Evolutionary conservation across 1,284 basidiomycete species (phyloP).

Genomic region (Mycena citricolor): DNA sequence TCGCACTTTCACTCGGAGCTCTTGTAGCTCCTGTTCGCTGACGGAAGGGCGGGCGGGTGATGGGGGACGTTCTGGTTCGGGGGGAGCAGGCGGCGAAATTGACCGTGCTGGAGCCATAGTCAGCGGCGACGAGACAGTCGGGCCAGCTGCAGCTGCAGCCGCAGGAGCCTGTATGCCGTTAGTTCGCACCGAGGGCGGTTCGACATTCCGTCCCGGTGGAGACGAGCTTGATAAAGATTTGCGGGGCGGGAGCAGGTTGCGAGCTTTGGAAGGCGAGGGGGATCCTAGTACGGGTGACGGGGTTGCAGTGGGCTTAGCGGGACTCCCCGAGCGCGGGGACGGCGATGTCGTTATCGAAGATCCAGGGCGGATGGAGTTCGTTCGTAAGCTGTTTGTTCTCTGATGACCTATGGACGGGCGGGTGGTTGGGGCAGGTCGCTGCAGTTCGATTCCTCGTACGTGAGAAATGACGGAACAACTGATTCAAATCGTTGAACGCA

Average conservation of each 20-base stretch:
- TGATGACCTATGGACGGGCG: slow-evolving; percentile 22
- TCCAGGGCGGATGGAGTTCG: slow-evolving; percentile 28
- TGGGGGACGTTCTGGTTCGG: slow-evolving; percentile 12
- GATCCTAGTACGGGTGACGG: slow-evolving; percentile 25
- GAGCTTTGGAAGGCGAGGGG: slow-evolving; percentile 25
- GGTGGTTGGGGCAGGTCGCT: slow-evolving; percentile 12
- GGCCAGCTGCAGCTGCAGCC: too few species aligned
- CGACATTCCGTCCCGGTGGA: slow-evolving; percentile 23
- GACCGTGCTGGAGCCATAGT: slow-evolving; percentile 7
- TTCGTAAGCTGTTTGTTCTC: slow-evolving; percentile 19
- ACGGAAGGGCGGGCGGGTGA: slow-evolving; percentile 22
- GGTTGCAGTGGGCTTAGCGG: slow-evolving; percentile 36
- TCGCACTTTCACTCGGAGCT: slow-evolving; percentile 80
- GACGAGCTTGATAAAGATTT: slow-evolving; percentile 36
- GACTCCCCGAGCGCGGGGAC: slow-evolving; percentile 47
- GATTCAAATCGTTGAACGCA: slow-evolving; percentile 24
- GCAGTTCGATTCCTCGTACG: neutral
- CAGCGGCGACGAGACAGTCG: slow-evolving; percentile 18
- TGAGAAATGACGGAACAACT: neutral
- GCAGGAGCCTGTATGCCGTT: too few species aligned
- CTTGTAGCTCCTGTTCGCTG: slow-evolving; percentile 70
- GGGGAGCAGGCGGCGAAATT: slow-evolving; percentile 12
- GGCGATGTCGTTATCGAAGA: slow-evolving; percentile 35
- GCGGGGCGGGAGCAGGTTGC: slow-evolving; percentile 25
- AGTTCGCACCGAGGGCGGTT: slow-evolving; percentile 7